Evolutionary conservation across 495 filamentous ascomycete genomes (phyloP).

Genomic region (Penicillium tannophilum): DNA sequence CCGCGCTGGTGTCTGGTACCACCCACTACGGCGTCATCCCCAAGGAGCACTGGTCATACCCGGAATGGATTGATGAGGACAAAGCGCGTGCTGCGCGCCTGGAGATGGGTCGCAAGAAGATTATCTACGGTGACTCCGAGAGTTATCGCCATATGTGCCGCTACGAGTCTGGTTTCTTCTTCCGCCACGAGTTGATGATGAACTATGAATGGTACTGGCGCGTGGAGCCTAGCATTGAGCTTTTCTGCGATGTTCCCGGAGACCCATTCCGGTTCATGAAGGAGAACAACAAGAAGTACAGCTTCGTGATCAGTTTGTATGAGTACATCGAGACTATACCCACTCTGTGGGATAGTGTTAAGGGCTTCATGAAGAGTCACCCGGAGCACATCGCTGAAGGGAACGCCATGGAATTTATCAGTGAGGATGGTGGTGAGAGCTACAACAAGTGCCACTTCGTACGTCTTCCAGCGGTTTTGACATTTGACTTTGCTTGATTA

Average conservation of each 20-base stretch:
- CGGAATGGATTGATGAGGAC: conserved; percentile 81
- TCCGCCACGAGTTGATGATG: conserved; percentile 77
- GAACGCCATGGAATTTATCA: conserved; percentile 90
- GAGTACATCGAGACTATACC: conserved; percentile 97
- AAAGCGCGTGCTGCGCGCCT: conserved; percentile 78
- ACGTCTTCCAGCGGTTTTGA: conserved; percentile 36
- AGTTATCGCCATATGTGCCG: conserved; percentile 95
- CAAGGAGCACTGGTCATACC: conserved; percentile 88
- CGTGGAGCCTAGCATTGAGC: conserved; percentile 85
- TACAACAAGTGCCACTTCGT: conserved; percentile 99
- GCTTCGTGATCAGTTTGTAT: conserved; percentile 85
- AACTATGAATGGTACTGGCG: conserved; percentile 94
- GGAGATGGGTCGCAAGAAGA: conserved; percentile 80
- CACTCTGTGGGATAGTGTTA: conserved; percentile 89
- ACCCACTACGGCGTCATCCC: conserved; percentile 87
- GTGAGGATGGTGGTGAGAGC: conserved; percentile 82
- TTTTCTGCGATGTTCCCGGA: conserved; percentile 82
- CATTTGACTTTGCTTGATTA: not conserved
- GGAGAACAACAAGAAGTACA: conserved; percentile 88
- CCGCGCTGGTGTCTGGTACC: conserved; percentile 83
- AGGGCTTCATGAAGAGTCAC: conserved; percentile 85
- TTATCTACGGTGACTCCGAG: conserved; percentile 93
- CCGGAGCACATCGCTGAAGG: conserved; percentile 82
- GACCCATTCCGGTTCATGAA: conserved; percentile 88
- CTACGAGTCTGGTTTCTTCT: conserved; percentile 93